phyloP scores from a whole-genome alignment of 2,329 filamentous ascomycete species.

The Hymenoscyphus linearis region DNA sequence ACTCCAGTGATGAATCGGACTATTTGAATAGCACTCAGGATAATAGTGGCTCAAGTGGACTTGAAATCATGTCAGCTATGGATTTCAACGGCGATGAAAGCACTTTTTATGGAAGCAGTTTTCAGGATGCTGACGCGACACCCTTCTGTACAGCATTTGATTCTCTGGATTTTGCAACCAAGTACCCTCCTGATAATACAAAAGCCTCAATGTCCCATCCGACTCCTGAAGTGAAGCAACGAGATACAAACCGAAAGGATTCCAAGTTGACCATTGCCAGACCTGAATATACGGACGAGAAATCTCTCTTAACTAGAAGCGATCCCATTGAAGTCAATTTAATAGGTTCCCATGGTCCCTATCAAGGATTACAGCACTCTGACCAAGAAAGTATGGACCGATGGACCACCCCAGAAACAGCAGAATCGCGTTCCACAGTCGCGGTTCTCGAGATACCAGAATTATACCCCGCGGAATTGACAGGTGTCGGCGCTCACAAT shows the following conservation, averaged over 20 bases:
- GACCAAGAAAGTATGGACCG: slow-evolving; percentile 10
- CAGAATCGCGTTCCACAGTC: slow-evolving; percentile 23
- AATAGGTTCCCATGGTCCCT: background rate
- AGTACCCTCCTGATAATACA: too few species aligned
- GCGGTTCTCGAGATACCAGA: slow-evolving; percentile 12
- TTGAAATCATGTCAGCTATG: slow-evolving; percentile 2
- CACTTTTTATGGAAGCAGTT: background rate
- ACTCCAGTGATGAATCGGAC: slow-evolving; percentile 1
- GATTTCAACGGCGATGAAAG: background rate
- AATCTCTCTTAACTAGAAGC: background rate
- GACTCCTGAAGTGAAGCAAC: background rate
- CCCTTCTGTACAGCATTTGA: background rate
- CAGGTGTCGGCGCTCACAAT: slow-evolving; percentile 21
- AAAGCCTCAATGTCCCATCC: background rate
- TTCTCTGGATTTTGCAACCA: background rate
- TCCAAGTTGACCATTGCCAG: background rate
- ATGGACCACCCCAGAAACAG: slow-evolving; percentile 7
- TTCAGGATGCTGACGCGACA: background rate
- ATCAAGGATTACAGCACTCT: slow-evolving; percentile 5
- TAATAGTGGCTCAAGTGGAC: background rate
- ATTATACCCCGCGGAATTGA: slow-evolving; percentile 15
- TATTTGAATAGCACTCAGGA: slow-evolving; percentile 1
- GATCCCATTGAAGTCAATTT: slow-evolving; percentile 1
- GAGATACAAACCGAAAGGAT: background rate
- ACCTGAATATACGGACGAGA: background rate